Evolutionary conservation across 2,329 filamentous ascomycete genomes (phyloP), one percentile per base, ranked within the genome.

Genomic region (Hirsutella rhossiliensis): DNA sequence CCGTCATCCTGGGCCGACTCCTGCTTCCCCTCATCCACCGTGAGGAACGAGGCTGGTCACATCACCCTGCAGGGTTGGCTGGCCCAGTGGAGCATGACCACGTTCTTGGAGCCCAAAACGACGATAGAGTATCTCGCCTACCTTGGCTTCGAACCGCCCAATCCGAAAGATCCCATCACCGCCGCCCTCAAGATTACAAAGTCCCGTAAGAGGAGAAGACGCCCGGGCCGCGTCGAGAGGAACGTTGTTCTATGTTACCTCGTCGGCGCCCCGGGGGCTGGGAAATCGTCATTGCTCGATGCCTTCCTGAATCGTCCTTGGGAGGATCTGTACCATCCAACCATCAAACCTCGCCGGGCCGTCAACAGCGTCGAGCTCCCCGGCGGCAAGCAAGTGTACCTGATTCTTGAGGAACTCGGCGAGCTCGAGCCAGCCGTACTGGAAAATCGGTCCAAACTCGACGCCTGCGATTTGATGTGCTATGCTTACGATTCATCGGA

Each of bases 51-150:
- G 63, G 87, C 87, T 9, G 92, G 92, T 0, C 80, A 97, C 60
- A 89, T 98, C 48, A 98, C 92, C 1, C 71, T 98, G 4, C 92
- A 98, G 62, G 92, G 92, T 2, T 98, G 92, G 92, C 76, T 98
- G 32, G 92, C 92, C 4, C 92, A 98, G 56, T 98, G 92, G 92
- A 96, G 89, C 60, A 98, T 98, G 92, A 98, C 92, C 1, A 98
- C 92, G 0, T 98, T 97, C 56, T 80, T 94, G 47, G 89, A 94
- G 45, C 90, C 92, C 12, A 94, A 92, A 59, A 96, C 87, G 1
- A 97, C 92, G 1, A 73, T 98, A 4, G 89, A 94, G 54, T 98
- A 98, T 60, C 78, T 98, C 3, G 92, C 92, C 3, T 96, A 96
- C 59, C 80, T 98, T 2, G 92, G 92, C 1, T 98, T 96, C 56